Percentiles rank a stretch among this genome's conserved stretches.
Evolutionary conservation across 1,139 yeast species (phyloP).

Genomic region (Hyphopichia burtonii): DNA sequence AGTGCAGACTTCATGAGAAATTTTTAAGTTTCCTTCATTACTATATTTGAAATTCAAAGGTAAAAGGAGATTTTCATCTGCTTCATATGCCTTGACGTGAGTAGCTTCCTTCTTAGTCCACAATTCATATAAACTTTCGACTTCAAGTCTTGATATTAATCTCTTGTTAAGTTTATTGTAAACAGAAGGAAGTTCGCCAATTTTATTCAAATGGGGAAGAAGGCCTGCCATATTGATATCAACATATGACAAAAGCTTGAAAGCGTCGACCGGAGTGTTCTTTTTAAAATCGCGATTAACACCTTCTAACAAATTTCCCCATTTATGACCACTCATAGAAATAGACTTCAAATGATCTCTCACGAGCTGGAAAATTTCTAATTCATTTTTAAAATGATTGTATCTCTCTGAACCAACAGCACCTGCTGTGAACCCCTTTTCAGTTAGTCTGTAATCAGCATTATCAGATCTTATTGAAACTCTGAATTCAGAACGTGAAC

Average conservation of each 20-base stretch:
- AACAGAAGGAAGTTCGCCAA: slow-evolving; percentile 19
- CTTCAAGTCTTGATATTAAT: slow-evolving; percentile 60
- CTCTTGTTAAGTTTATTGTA: slow-evolving; percentile 46
- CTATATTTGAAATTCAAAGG: slow-evolving; percentile 68
- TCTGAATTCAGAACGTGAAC: slow-evolving; percentile 92
- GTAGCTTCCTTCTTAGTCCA: slow-evolving; percentile 72
- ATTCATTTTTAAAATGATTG: slow-evolving; percentile 46
- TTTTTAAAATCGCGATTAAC: slow-evolving; percentile 43
- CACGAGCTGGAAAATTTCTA: slow-evolving; percentile 42
- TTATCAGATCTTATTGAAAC: slow-evolving; percentile 89
- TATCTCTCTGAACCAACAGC: slow-evolving; percentile 66
- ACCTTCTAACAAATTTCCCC: slow-evolving; percentile 56
- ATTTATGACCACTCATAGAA: slow-evolving; percentile 54
- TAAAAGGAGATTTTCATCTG: slow-evolving; percentile 72
- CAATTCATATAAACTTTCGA: slow-evolving; percentile 83
- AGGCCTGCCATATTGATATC: slow-evolving; percentile 31
- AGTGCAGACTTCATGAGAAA: slow-evolving; percentile 75
- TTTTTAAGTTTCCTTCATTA: slow-evolving; percentile 37
- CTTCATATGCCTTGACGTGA: slow-evolving; percentile 71
- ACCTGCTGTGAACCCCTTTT: slow-evolving; percentile 64
- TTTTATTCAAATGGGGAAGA: slow-evolving; percentile 28
- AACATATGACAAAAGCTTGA: slow-evolving; percentile 45
- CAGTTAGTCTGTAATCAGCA: slow-evolving; percentile 84
- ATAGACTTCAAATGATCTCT: slow-evolving; percentile 44
- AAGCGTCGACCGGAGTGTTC: slow-evolving; percentile 36